These are phyloP conservation scores for Filosporella fistucella DNA, from an alignment of 495 filamentous ascomycete species.

Conservation along the genomic window DNA sequence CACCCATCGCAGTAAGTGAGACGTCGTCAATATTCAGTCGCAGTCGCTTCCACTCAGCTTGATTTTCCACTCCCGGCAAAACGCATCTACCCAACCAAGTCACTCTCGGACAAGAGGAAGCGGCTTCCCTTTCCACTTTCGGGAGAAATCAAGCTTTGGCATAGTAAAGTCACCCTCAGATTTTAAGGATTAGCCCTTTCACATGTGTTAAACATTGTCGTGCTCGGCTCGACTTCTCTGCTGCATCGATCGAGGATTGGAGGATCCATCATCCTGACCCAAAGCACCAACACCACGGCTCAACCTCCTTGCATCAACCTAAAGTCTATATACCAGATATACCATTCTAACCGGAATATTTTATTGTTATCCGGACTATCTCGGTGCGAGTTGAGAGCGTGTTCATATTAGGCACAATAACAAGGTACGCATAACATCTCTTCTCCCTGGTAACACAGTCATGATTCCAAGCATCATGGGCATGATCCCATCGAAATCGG, in stretches of 20 bases:
- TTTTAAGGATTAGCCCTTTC: too few relatives aligned
- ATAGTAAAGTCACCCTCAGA: too few relatives aligned
- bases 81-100: neutral
- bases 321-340: neutral
- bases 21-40: neutral
- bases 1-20: neutral
- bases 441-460: too few relatives aligned
- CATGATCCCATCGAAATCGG: conserved; percentile 11
- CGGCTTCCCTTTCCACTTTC: neutral
- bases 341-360: neutral
- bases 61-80: too few relatives aligned
- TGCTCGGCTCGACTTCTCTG: too few relatives aligned
- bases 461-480: too few relatives aligned
- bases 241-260: too few relatives aligned
- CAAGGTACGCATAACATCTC: neutral
- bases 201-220: too few relatives aligned
- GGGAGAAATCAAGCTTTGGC: neutral
- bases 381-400: neutral
- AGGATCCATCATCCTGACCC: too few relatives aligned
- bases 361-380: neutral
- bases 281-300: neutral
- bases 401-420: neutral
- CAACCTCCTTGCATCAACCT: neutral
- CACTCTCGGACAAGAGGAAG: conserved; percentile 2
- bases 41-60: too few relatives aligned